A percentile compares a stretch with the other conserved stretches of the same genome.
phyloP scores from a whole-genome alignment of 2,329 filamentous ascomycete genomes.

The Aspergillus glaucus region DNA sequence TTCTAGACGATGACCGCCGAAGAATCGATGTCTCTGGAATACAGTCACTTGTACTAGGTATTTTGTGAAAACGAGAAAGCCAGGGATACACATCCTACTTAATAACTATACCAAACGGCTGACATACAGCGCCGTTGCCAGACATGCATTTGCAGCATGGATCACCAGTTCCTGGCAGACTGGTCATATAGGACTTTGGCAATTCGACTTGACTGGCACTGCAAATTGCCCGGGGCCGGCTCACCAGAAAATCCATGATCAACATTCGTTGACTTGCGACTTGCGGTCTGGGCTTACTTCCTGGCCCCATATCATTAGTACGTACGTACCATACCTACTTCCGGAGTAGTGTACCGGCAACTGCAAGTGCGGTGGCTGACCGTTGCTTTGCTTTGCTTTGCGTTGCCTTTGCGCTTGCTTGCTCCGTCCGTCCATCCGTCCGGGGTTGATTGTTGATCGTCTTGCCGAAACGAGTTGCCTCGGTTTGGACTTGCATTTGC shows the following conservation, averaged over 20 bases:
- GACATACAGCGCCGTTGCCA: neutral
- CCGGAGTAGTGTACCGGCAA: too few species aligned
- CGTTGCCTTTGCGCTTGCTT: neutral
- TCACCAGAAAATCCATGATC: too few species aligned
- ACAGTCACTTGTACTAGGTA: neutral
- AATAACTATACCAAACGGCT: neutral
- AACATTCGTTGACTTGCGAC: too few species aligned
- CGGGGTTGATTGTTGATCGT: neutral
- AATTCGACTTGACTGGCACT: neutral
- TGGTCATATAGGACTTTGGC: neutral
- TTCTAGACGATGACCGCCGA: neutral
- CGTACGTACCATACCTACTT: too few species aligned
- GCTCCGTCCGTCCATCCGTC: neutral
- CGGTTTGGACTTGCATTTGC: too few species aligned
- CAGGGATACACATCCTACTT: neutral
- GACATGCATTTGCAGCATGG: slow-evolving; percentile 1
- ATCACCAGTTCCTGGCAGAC: neutral
- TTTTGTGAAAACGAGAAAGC: neutral
- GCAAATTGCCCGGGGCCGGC: neutral
- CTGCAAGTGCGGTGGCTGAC: too few species aligned
- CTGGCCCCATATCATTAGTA: too few species aligned
- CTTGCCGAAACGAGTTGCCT: too few species aligned
- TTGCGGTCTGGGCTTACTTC: too few species aligned
- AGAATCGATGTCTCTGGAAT: neutral
- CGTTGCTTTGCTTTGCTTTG: neutral